phyloP scores from a whole-genome alignment of 75 land plant genomes.

The Cunninghamia lanceolata region DNA sequence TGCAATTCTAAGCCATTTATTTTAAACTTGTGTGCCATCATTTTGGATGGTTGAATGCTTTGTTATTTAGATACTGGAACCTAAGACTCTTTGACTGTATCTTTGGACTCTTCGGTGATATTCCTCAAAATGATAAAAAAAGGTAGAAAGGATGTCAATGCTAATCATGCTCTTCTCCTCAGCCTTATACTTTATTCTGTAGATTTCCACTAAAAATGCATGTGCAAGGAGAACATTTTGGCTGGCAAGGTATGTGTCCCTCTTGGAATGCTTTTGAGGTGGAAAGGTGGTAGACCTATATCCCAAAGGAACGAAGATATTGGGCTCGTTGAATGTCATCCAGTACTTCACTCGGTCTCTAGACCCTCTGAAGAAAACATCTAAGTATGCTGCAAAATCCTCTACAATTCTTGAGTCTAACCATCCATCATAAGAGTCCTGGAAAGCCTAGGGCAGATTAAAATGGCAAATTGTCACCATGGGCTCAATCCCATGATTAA shows the following conservation, averaged over 20 bases:
- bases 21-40: too few species aligned
- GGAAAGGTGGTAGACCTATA: conserved; percentile 8
- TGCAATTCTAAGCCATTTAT: too few species aligned
- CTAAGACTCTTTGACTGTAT: too few species aligned
- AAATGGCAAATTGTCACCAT: conserved; percentile 35
- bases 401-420: conserved; percentile 27
- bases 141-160: conserved; percentile 14
- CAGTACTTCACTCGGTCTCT: conserved; percentile 27
- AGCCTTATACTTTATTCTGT: conserved; percentile 7
- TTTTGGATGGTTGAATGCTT: too few species aligned
- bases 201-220: conserved; percentile 9
- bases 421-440: conserved; percentile 50
- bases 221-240: conserved; percentile 12
- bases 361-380: conserved; percentile 17
- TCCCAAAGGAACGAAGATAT: conserved; percentile 6
- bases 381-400: conserved; percentile 13
- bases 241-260: conserved; percentile 4
- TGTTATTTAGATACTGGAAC: too few species aligned
- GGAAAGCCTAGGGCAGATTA: conserved; percentile 44
- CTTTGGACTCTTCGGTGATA: conserved; percentile 14
- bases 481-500: conserved; percentile 30
- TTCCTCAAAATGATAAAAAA: conserved; percentile 19
- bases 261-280: conserved; percentile 12
- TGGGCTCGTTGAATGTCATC: conserved; percentile 35
- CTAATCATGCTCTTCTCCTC: conserved; percentile 19